Evolutionary conservation across 768 basidiomycete genomes (phyloP).

Genomic region (Polyporus arcularius): DNA sequence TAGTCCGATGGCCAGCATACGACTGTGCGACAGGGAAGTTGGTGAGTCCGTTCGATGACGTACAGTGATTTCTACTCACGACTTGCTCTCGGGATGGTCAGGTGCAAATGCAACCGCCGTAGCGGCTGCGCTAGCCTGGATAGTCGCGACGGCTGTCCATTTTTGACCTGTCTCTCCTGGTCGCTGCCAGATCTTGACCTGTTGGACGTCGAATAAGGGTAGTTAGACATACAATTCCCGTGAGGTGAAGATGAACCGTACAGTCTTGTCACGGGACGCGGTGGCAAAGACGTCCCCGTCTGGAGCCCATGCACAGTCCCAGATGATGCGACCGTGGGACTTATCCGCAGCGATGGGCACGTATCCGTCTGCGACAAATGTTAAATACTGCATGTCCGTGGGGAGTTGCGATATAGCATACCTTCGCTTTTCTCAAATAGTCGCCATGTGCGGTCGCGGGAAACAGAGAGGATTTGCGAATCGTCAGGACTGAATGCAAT

Average conservation of each 20-base stretch:
- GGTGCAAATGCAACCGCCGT: slow-evolving; percentile 77
- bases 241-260: slow-evolving; percentile 32
- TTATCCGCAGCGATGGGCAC: slow-evolving; percentile 68
- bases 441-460: slow-evolving; percentile 91
- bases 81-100: background rate
- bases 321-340: slow-evolving; percentile 89
- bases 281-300: slow-evolving; percentile 86
- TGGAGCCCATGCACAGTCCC: slow-evolving; percentile 89
- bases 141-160: slow-evolving; percentile 60
- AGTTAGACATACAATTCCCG: background rate
- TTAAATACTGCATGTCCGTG: background rate
- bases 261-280: slow-evolving; percentile 94
- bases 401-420: background rate
- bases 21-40: slow-evolving; percentile 31
- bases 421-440: slow-evolving; percentile 53
- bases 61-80: background rate
- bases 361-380: slow-evolving; percentile 46
- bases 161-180: slow-evolving; percentile 25
- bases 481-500: slow-evolving; percentile 91
- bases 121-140: slow-evolving; percentile 75
- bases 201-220: slow-evolving; percentile 25
- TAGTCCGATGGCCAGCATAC: slow-evolving; percentile 77
- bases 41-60: background rate
- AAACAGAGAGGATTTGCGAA: slow-evolving; percentile 75
- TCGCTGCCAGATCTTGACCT: slow-evolving; percentile 86